Evolutionary conservation across 202 grass and related monocot genomes (phyloP).

Genomic region (Schoenoplectus tabernaemontani): DNA sequence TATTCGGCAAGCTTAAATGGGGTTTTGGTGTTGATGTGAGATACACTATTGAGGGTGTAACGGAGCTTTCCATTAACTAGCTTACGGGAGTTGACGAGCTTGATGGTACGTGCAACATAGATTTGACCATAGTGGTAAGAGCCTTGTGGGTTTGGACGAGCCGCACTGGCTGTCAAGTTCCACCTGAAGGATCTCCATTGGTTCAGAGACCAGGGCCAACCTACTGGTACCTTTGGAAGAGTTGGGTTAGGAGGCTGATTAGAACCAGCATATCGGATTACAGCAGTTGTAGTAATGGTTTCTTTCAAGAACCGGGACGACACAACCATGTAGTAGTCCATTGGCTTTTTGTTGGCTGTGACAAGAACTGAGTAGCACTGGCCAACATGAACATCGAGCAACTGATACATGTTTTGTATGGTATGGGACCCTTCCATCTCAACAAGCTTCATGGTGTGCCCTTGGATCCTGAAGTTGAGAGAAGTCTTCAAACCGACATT

Average conservation of each 20-base stretch:
- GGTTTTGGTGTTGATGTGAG: conserved; percentile 44
- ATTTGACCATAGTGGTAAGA: conserved; percentile 86
- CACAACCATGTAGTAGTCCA: conserved; percentile 65
- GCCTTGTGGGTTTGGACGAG: conserved; percentile 80
- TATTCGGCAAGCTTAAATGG: conserved; percentile 81
- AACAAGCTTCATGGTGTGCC: conserved; percentile 57
- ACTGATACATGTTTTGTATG: conserved; percentile 48
- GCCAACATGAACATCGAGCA: conserved; percentile 57
- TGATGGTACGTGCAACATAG: conserved; percentile 78
- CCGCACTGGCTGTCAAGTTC: conserved; percentile 85
- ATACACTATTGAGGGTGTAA: conserved; percentile 66
- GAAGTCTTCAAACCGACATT: conserved; percentile 70
- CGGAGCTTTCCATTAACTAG: conserved; percentile 46
- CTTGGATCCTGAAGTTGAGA: conserved; percentile 83
- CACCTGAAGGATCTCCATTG: conserved; percentile 82
- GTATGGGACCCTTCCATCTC: conserved; percentile 85
- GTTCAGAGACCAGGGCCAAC: conserved; percentile 76
- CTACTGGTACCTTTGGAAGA: conserved; percentile 35
- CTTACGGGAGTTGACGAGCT: conserved; percentile 33
- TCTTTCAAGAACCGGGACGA: conserved; percentile 56
- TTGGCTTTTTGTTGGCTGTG: conserved; percentile 49
- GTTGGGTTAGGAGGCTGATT: conserved; percentile 28
- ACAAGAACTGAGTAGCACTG: conserved; percentile 73
- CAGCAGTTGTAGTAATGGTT: conserved; percentile 5
- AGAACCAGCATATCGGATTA: conserved; percentile 54